phyloP scores from a whole-genome alignment of 129 eudicot species.

The Deinandra increscens region DNA sequence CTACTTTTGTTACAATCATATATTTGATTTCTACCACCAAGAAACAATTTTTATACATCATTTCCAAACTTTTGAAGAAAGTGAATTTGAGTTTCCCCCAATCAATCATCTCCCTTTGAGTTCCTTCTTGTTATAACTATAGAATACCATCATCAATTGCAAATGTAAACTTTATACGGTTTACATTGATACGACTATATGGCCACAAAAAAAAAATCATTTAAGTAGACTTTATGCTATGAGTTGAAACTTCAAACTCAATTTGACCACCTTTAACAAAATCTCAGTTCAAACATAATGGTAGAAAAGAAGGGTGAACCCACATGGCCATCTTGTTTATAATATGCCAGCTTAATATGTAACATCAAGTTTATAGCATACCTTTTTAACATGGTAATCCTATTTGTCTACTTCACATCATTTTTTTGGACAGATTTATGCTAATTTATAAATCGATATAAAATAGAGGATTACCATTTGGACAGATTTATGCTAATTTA shows the following conservation, averaged over 20 bases:
- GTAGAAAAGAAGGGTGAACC: background rate
- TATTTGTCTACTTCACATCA: background rate
- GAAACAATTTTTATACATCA: background rate
- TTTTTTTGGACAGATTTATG: background rate
- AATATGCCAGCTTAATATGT: background rate
- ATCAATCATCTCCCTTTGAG: background rate
- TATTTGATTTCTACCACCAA: background rate
- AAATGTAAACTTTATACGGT: background rate
- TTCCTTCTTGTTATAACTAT: background rate
- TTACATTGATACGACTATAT: background rate
- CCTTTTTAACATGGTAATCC: background rate
- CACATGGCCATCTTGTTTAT: background rate
- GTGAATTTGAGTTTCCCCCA: background rate
- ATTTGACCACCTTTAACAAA: slow-evolving; percentile 13
- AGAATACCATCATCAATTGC: background rate
- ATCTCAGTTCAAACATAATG: slow-evolving; percentile 12
- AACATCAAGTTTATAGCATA: background rate
- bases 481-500: background rate
- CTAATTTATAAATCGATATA: background rate
- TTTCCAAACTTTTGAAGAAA: background rate
- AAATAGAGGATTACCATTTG: slow-evolving; percentile 53
- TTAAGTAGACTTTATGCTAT: background rate
- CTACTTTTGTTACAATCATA: background rate
- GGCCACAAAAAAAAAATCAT: background rate
- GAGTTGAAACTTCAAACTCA: slow-evolving; percentile 8